Evolutionary conservation across 2,329 filamentous ascomycete species (phyloP), one percentile per base, ranked within the genome.

Genomic region (Alternaria dauci): DNA sequence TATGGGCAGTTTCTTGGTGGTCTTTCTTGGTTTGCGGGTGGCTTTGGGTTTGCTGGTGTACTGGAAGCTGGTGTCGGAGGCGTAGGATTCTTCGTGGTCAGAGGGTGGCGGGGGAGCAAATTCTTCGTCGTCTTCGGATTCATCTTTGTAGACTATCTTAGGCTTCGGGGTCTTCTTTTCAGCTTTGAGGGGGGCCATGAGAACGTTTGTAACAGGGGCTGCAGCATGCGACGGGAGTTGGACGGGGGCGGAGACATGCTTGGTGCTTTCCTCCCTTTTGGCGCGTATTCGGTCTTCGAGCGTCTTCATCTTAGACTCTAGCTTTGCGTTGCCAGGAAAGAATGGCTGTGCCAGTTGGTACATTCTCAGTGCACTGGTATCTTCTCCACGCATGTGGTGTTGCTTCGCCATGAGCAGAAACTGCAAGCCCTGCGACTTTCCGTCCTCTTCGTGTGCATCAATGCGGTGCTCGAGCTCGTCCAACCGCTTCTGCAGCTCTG

Each of bases 371-470:
- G 94, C 93, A 34, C 87, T 91, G 4, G 82, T 83, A 52, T 96
- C 89, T 68, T 97, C 92, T 2, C 93, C 93, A 4, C 88, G 86
- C 53, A 93, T 92, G 74, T 94, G 93, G 73, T 96, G 91, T 76
- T 97, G 93, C 67, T 95, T 91, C 1, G 93, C 94, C 85, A 95
- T 93, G n/a, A 97, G 84, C 34, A 98, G 81, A 70, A 91, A 93
- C 11, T 93, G 91, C 28, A 98, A 79, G 0, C 94, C 95, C 64
- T 97, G 92, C 0, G 92, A 89, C 54, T 91, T 88, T 26, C 85
- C 83, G 70, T 96, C 92, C 38, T 94, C 92, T 46, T 85, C 81
- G 58, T 83, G 80, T 14, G 85, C 83, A 59, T 94, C 91, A 28
- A 98, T 91, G n/a, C 92, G 90, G 67, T 90, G 87, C 78, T 98